phyloP scores from a whole-genome alignment of 2,329 filamentous ascomycete species.

The Aspergillus caelatus region DNA sequence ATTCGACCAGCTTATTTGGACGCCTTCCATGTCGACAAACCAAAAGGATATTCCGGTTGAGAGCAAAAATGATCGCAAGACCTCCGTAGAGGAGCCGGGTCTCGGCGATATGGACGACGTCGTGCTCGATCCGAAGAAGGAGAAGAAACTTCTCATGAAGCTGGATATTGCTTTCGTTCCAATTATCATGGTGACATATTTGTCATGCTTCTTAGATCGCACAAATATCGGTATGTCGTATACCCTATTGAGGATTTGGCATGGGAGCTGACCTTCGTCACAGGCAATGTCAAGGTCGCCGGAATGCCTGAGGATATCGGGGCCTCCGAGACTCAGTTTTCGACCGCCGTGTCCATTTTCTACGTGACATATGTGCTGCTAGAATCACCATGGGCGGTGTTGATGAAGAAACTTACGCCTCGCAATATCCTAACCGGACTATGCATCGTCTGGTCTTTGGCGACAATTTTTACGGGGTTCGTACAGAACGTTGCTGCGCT shows the following conservation, averaged over 20 bases:
- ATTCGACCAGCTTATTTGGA: background rate
- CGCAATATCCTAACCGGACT: slow-evolving; percentile 44
- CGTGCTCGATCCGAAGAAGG: slow-evolving; percentile 48
- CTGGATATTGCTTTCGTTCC: slow-evolving; percentile 54
- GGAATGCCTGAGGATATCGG: slow-evolving; percentile 52
- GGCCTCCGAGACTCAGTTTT: slow-evolving; percentile 46
- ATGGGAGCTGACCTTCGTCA: slow-evolving; percentile 6
- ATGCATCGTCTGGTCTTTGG: slow-evolving; percentile 52
- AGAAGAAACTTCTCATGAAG: slow-evolving; percentile 51
- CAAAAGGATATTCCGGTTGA: slow-evolving; percentile 7
- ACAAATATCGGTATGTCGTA: slow-evolving; percentile 50
- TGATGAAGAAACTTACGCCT: slow-evolving; percentile 53
- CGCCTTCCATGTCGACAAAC: background rate
- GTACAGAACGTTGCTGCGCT: slow-evolving; percentile 45
- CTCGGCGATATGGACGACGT: slow-evolving; percentile 26
- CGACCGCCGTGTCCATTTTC: slow-evolving; percentile 55
- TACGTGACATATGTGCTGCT: slow-evolving; percentile 56
- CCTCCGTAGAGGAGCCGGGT: slow-evolving; percentile 15
- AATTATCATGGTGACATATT: slow-evolving; percentile 59
- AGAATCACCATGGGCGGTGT: slow-evolving; percentile 51
- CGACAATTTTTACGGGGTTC: slow-evolving; percentile 53
- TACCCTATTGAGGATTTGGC: too few relatives aligned
- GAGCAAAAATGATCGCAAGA: slow-evolving; percentile 17
- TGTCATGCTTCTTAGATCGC: slow-evolving; percentile 59
- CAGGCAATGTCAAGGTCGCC: slow-evolving; percentile 52